Percentiles rank a stretch among this genome's conserved stretches.
phyloP scores from a whole-genome alignment of 2,329 filamentous ascomycete species.

The Lomentospora prolificans region DNA sequence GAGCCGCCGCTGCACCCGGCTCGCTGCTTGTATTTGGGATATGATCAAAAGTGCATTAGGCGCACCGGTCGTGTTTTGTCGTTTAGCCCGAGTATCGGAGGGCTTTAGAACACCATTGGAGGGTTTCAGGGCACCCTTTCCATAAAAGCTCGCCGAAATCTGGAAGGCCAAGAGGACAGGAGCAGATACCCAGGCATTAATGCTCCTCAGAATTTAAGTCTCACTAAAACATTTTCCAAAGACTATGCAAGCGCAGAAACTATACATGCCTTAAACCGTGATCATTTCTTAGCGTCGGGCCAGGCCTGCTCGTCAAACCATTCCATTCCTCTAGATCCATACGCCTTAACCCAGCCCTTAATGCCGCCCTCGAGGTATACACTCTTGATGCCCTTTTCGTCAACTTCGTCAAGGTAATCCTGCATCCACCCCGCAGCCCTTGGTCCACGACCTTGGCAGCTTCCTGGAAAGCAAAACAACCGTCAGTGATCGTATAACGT shows the following conservation, averaged over 20 bases:
- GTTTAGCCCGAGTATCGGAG: background rate
- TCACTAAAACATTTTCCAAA: background rate
- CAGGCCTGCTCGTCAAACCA: slow-evolving; percentile 36
- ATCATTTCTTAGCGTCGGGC: slow-evolving; percentile 13
- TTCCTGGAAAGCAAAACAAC: slow-evolving; percentile 25
- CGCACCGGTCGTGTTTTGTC: background rate
- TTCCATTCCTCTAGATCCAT: slow-evolving; percentile 37
- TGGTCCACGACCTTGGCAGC: slow-evolving; percentile 39
- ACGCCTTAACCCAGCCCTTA: slow-evolving; percentile 43
- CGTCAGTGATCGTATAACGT: background rate
- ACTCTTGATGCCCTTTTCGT: slow-evolving; percentile 32
- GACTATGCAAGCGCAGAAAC: background rate
- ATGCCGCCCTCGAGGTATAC: slow-evolving; percentile 41
- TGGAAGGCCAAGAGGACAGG: background rate
- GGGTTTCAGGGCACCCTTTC: background rate
- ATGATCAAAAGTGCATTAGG: background rate
- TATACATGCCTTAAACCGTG: background rate
- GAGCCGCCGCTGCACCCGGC: background rate
- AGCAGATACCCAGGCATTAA: background rate
- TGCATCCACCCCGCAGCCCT: slow-evolving; percentile 47
- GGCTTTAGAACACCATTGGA: too few relatives aligned
- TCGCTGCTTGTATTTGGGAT: background rate
- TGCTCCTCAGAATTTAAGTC: background rate
- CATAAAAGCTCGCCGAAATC: background rate
- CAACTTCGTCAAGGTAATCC: slow-evolving; percentile 39